Evolutionary conservation across 2,329 filamentous ascomycete genomes (phyloP).

Genomic region (Alternaria gansuensis): DNA sequence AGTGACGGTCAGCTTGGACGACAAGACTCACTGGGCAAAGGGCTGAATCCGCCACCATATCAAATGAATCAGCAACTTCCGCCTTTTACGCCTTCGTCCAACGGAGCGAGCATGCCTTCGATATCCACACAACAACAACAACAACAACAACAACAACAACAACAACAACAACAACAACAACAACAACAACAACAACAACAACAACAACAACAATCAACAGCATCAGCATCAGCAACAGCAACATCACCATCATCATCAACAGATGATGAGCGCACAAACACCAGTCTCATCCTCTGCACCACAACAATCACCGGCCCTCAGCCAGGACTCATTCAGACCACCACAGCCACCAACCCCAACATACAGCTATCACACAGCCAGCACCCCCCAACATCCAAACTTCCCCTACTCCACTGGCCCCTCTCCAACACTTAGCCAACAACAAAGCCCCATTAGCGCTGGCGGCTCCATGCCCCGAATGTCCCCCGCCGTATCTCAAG

Average conservation of each 20-base stretch:
- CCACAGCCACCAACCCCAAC: constrained; percentile 67
- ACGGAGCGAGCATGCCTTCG: constrained; percentile 59
- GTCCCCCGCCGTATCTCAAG: constrained; percentile 60
- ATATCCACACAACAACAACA: constrained; percentile 53
- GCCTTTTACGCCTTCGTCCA: constrained; percentile 67
- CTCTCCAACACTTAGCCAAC: constrained; percentile 56
- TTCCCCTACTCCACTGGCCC: constrained; percentile 61
- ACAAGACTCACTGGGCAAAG: constrained; percentile 69
- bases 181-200: constrained; percentile 46
- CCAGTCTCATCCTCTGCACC: constrained; percentile 51
- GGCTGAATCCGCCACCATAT: constrained; percentile 72
- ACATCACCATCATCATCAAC: constrained; percentile 39
- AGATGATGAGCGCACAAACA: constrained; percentile 60
- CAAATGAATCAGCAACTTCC: constrained; percentile 68
- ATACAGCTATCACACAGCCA: constrained; percentile 68
- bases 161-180: constrained; percentile 48
- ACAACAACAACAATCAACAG: constrained; percentile 21
- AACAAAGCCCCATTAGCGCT: constrained; percentile 59
- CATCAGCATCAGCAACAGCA: constrained; percentile 49
- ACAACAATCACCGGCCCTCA: constrained; percentile 63
- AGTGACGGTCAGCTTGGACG: constrained; percentile 62
- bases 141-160: constrained; percentile 21
- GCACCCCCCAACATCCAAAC: constrained; percentile 59
- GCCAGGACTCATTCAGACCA: constrained; percentile 67
- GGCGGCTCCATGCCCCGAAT: constrained; percentile 59